These are phyloP conservation scores for Stephania cephalantha DNA, from an alignment of 164 flowering plant genomes.

Conservation along the genomic window DNA sequence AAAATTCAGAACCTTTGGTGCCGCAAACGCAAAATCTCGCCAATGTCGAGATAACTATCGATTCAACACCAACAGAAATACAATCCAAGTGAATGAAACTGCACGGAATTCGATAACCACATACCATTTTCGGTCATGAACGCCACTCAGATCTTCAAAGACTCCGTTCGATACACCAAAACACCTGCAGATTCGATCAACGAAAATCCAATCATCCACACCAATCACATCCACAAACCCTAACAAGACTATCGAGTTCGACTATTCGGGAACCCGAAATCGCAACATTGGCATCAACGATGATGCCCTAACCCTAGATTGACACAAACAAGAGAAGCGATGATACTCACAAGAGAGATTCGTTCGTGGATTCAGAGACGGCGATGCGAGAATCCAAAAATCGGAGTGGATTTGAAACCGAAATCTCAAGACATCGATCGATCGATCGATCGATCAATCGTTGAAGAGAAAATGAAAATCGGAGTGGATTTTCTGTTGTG, in stretches of 20 bases:
- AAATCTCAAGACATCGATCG: neutral
- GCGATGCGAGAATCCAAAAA: neutral
- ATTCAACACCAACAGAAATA: too few species aligned
- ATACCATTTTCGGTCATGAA: too few species aligned
- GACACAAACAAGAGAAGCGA: neutral
- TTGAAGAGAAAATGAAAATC: too few species aligned
- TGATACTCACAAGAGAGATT: neutral
- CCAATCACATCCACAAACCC: neutral
- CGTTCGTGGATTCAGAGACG: neutral
- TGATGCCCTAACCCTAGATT: conserved; percentile 1
- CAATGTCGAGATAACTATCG: too few species aligned
- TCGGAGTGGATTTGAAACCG: neutral
- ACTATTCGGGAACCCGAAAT: neutral
- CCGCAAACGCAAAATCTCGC: too few species aligned
- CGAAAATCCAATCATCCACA: neutral
- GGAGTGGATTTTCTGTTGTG: too few species aligned
- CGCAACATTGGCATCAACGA: neutral
- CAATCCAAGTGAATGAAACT: too few species aligned
- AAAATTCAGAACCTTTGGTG: too few species aligned
- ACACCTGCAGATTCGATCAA: neutral
- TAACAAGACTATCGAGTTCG: neutral
- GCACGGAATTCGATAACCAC: too few species aligned
- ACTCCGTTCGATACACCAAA: too few species aligned
- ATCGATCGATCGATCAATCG: too few species aligned
- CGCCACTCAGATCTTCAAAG: too few species aligned